A percentile compares a stretch with the other conserved stretches of the same genome.
These are phyloP conservation scores for Hygrophoropsis aurantiaca DNA, from an alignment of 768 basidiomycete genomes.

Conservation along the genomic window DNA sequence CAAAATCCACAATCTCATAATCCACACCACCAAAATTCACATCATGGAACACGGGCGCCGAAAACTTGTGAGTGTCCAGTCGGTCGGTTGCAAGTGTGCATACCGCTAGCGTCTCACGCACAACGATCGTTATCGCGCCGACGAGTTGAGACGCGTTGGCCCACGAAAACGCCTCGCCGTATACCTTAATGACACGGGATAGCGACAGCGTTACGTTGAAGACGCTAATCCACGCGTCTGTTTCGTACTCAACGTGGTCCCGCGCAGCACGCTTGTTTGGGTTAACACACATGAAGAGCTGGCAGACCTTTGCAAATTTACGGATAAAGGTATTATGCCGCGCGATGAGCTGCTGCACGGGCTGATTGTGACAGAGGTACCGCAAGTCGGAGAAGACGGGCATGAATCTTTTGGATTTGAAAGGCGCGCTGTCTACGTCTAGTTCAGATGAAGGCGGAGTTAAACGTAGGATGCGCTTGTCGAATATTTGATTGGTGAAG, in stretches of 20 bases:
- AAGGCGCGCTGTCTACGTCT: slow-evolving; percentile 83
- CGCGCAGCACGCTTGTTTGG: slow-evolving; percentile 81
- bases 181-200: slow-evolving; percentile 84
- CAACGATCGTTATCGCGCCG: slow-evolving; percentile 64
- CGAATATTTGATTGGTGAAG: slow-evolving; percentile 86
- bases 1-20: slow-evolving; percentile 72
- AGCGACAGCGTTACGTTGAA: slow-evolving; percentile 94
- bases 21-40: slow-evolving; percentile 60
- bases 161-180: slow-evolving; percentile 79
- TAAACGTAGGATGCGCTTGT: slow-evolving; percentile 58
- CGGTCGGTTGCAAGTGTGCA: slow-evolving; percentile 68
- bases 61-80: slow-evolving; percentile 66
- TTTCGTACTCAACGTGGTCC: slow-evolving; percentile 93
- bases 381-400: slow-evolving; percentile 90
- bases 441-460: slow-evolving; percentile 32
- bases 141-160: slow-evolving; percentile 60
- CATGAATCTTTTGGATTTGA: slow-evolving; percentile 96
- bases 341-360: slow-evolving; percentile 79
- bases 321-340: slow-evolving; percentile 63
- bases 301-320: slow-evolving; percentile 75
- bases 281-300: slow-evolving; percentile 92
- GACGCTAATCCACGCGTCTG: slow-evolving; percentile 94
- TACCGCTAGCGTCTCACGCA: slow-evolving; percentile 70
- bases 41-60: slow-evolving; percentile 59
- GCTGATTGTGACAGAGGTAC: slow-evolving; percentile 77